Evolutionary conservation across 2,329 filamentous ascomycete genomes (phyloP), one percentile per base, ranked within the genome.

Genomic region (Aspergillus nomiae): DNA sequence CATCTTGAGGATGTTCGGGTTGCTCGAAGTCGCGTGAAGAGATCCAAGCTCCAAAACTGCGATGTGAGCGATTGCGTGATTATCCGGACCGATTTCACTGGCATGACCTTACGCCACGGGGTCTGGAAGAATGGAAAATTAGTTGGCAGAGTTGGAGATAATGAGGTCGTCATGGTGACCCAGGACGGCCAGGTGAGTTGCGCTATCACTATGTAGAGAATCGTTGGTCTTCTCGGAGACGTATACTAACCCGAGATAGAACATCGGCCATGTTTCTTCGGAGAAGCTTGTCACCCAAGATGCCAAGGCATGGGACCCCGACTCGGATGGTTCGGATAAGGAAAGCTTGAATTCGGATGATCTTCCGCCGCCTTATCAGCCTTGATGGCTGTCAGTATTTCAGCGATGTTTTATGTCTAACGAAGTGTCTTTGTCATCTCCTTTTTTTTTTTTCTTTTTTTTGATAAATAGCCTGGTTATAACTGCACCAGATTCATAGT

Each of bases 101-200:
- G 68, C 8, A 67, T 73, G 67, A 58, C 69, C 36, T 50, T 73
- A 16, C 65, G 67, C 54, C 64, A 70, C 62, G 70, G 69, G 8
- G 62, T 73, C 28, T 74, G 72, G 73, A 70, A 65, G 60, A 65
- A 63, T 55, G 71, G 70, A 3, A 56, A 58, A 34, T 62, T 74
- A 36, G 58, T 74, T 12, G 71, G 71, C 9, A 68, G 53, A 36
- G 56, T 65, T 9, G 65, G 63, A 7, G 38, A 62, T 12, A 58
- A 50, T 10, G 66, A 69, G 48, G 69, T 67, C 12, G 60, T 70
- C 12, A 55, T 61, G 30, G 51, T 65, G 19, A 54, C 14, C 26
- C 24, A 24, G 30, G 56, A 61, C 46, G 61, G 61, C 12, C 28
- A 54, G n/a, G 66, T 67, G 50, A 60, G 65, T 68, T 21, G 19